Base-by-base conservation (phyloP, 2,329 filamentous ascomycete species). In the Pestalotiopsis sp. region DNA sequence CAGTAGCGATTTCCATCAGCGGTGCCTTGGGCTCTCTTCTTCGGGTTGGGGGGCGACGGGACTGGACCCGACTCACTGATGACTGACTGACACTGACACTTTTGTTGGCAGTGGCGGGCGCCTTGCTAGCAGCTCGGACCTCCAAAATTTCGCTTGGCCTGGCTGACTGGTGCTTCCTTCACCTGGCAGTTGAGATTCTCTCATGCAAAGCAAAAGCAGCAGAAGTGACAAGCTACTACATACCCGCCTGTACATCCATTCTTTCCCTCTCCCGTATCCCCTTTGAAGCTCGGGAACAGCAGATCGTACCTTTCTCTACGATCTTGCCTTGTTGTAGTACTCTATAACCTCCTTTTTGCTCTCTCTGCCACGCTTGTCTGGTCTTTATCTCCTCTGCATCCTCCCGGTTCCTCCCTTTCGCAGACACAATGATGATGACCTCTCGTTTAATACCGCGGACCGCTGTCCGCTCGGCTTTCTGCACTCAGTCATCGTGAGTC, bases 401-500 rank as follows among this genome's bases (percentile, higher is more conserved):
- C 38, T 57, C 59, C 45, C 14, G 25, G n/a, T 60, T 40, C 14
- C 56, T 60, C 69, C 72, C 69, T 72, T 71, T 71, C 70, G 73
- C 57, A 68, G 69, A 70, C 72, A 87, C 75, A 70, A 91, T 91
- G 89, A 81, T 91, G 78, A 81, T 91, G 78, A 82, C 87, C 72
- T 87, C 84, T 78, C 87, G 87, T 79, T 84, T 89, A 85, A 85
- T 90, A 85, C 84, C 86, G 74, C 85, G 87, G 80, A 83, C 84
- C 75, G 82, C 84, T 77, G 84, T 83, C 77, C 87, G 87, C 77
- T 87, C 88, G 77, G 85, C 84, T 70, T 86, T 89, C 80, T 85
- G 82, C 52, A 66, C 65, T 71, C 83, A 82, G 74, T 84, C 85
- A 71, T 83, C 82, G 87, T 89, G 82, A 79, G 84, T 81, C 57